These are phyloP conservation scores for Meira miltonrushii DNA, from an alignment of 1,284 basidiomycete species.

Conservation along the genomic window DNA sequence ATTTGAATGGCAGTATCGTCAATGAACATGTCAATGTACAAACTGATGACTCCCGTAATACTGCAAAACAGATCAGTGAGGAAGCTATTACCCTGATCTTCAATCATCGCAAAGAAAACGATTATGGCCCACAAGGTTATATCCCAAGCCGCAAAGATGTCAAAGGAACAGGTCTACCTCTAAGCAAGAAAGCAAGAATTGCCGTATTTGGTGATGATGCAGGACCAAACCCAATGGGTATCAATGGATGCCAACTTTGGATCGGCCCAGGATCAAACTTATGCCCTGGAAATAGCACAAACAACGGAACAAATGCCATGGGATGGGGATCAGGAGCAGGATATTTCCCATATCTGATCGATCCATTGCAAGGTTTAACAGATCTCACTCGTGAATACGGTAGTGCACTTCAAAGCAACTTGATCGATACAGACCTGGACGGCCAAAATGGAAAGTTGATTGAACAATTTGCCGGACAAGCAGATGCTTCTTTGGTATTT, in stretches of 20 bases:
- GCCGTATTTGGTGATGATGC: constrained; percentile 58
- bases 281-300: not conserved
- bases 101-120: constrained; percentile 57
- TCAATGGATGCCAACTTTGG: constrained; percentile 66
- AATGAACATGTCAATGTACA: constrained; percentile 30
- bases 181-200: constrained; percentile 38
- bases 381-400: constrained; percentile 58
- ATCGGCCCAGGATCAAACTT: constrained; percentile 46
- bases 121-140: too few relatives aligned
- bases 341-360: constrained; percentile 57
- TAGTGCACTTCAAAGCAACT: constrained; percentile 55
- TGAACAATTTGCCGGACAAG: constrained; percentile 12
- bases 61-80: constrained; percentile 30
- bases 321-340: constrained; percentile 67
- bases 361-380: constrained; percentile 65
- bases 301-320: constrained; percentile 66
- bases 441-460: constrained; percentile 32
- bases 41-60: constrained; percentile 22
- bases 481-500: constrained; percentile 61
- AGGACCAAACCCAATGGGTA: constrained; percentile 64
- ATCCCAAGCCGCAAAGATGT: too few relatives aligned
- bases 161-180: constrained; percentile 31
- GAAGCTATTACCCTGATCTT: constrained; percentile 37
- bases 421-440: constrained; percentile 61
- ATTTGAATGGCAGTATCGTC: constrained; percentile 18